Percentiles rank a stretch among this genome's conserved stretches.
phyloP scores from a whole-genome alignment of 805 yeast species.

The Kodamaea fukazawae region DNA sequence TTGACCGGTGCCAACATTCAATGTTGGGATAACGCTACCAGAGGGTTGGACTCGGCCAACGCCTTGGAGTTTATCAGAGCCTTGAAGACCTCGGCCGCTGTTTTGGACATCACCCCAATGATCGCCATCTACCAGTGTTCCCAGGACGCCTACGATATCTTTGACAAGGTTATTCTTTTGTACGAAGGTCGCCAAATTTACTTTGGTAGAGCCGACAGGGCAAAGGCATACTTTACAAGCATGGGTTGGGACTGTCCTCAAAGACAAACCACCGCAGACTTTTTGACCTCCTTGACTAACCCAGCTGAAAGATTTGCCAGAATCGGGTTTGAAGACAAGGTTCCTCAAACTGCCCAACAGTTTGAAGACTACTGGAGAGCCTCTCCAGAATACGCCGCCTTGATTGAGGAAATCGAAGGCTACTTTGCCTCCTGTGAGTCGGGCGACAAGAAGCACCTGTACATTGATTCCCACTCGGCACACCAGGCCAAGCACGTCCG shows the following conservation, averaged over 20 bases:
- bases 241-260: conserved; percentile 41
- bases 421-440: conserved; percentile 12
- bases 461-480: conserved; percentile 27
- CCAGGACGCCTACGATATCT: conserved; percentile 58
- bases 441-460: conserved; percentile 13
- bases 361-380: conserved; percentile 29
- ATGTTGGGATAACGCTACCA: conserved; percentile 78
- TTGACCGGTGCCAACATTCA: conserved; percentile 52
- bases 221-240: conserved; percentile 37
- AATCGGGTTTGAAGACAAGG: conserved; percentile 34
- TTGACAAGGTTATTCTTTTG: conserved; percentile 59
- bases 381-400: conserved; percentile 25
- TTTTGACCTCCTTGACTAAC: conserved; percentile 30
- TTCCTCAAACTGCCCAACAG: conserved; percentile 27
- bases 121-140: conserved; percentile 70
- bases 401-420: conserved; percentile 26
- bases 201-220: conserved; percentile 54
- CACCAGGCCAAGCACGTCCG: conserved; percentile 43
- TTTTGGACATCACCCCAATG: conserved; percentile 54
- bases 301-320: conserved; percentile 30
- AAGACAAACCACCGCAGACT: conserved; percentile 40
- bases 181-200: conserved; percentile 62
- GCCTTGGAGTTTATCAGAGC: conserved; percentile 71
- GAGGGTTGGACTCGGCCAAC: conserved; percentile 81
- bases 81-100: conserved; percentile 54